These are phyloP conservation scores for Rachicladosporium sp. DNA, from an alignment of 2,329 filamentous ascomycete species.

Conservation along the genomic window DNA sequence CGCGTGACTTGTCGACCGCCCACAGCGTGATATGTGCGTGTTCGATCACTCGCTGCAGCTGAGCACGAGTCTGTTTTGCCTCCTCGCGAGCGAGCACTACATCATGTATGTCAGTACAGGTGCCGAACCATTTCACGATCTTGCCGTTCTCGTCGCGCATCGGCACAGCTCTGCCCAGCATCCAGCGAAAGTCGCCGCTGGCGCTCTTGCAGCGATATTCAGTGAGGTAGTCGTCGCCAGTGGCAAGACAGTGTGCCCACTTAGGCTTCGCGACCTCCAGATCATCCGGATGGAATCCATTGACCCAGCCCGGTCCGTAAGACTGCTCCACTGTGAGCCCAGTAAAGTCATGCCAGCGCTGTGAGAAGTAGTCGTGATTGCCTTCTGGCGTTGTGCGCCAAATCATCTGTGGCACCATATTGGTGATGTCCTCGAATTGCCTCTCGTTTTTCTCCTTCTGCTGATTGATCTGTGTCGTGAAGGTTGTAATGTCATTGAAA, in stretches of 20 bases:
- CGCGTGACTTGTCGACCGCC: conserved; percentile 51
- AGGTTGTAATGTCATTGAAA: conserved; percentile 59
- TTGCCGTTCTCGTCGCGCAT: conserved; percentile 53
- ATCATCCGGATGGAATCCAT: conserved; percentile 60
- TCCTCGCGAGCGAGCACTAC: conserved; percentile 55
- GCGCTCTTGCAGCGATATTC: conserved; percentile 59
- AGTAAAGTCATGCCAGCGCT: conserved; percentile 70
- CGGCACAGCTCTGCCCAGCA: conserved; percentile 60
- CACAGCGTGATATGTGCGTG: conserved; percentile 68
- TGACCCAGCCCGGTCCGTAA: conserved; percentile 49
- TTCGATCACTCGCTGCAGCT: conserved; percentile 59
- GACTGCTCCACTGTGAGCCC: conserved; percentile 52
- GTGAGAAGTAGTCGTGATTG: conserved; percentile 59
- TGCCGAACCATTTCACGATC: conserved; percentile 71
- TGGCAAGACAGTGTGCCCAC: conserved; percentile 52
- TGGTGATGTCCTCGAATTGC: conserved; percentile 63
- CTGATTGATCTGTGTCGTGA: conserved; percentile 55
- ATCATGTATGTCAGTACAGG: conserved; percentile 69
- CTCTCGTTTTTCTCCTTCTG: conserved; percentile 61
- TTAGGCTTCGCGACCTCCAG: conserved; percentile 40
- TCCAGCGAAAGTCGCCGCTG: conserved; percentile 66
- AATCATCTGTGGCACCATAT: conserved; percentile 47
- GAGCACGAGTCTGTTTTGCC: conserved; percentile 54
- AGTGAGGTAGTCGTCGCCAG: conserved; percentile 55
- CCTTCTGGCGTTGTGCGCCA: conserved; percentile 59